Percentiles rank a stretch among this genome's conserved stretches.
Evolutionary conservation across 2,329 filamentous ascomycete genomes (phyloP).

Genomic region (Fusarium avenaceum): DNA sequence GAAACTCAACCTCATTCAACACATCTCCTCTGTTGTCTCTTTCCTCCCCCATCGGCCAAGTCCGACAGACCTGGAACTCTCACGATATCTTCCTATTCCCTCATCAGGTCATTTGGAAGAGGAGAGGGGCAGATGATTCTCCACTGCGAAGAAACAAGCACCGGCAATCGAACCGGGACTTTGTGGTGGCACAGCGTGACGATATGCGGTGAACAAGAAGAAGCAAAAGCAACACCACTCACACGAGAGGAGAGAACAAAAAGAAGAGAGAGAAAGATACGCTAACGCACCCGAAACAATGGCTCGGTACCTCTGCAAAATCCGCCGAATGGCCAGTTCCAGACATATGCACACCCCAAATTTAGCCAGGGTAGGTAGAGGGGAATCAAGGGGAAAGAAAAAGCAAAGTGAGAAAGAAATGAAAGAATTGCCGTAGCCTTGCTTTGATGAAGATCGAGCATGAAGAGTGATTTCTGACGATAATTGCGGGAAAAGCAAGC

Average conservation of each 20-base stretch:
- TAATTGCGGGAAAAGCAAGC: conserved; percentile 28
- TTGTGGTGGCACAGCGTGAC: conserved; percentile 12
- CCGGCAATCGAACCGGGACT: conserved; percentile 14
- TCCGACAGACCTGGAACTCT: conserved; percentile 11
- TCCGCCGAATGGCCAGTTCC: conserved; percentile 21
- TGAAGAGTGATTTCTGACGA: conserved; percentile 12
- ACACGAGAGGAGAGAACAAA: neutral
- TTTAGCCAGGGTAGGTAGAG: neutral
- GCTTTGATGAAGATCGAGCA: neutral
- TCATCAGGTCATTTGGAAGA: too few species aligned
- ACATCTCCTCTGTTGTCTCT: conserved; percentile 33
- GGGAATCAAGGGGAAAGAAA: neutral
- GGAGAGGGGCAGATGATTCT: neutral
- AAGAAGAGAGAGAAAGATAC: neutral
- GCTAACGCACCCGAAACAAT: conserved; percentile 45
- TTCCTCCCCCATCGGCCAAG: conserved; percentile 14
- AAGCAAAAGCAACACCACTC: neutral
- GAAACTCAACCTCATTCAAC: neutral
- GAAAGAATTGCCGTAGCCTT: neutral
- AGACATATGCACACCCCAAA: conserved; percentile 3
- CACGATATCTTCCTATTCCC: conserved; percentile 1
- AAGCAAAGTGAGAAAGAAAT: neutral
- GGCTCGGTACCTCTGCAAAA: conserved; percentile 32
- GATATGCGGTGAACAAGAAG: conserved; percentile 22
- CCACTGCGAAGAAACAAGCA: neutral